Conservation (phyloP, 2,329 filamentous ascomycete species). For the Phoma sp. region DNA sequence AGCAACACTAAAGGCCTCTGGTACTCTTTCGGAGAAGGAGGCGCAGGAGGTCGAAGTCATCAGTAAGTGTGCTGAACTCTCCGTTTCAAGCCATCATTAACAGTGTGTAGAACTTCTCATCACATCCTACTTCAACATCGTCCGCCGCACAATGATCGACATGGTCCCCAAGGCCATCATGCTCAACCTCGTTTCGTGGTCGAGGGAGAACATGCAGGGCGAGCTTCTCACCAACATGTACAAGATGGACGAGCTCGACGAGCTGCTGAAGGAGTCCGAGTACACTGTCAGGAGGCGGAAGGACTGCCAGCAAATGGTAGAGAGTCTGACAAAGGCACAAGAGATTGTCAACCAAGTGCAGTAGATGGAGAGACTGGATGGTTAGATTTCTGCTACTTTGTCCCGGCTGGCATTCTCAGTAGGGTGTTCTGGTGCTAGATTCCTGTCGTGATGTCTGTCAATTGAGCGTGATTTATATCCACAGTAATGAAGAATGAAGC, state of each 20-base stretch:
- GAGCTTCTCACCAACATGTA: conserved; percentile 99
- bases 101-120: conserved; percentile 79
- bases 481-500: neutral
- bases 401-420: conserved; percentile 27
- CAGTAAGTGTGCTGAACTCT: conserved; percentile 66
- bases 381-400: conserved; percentile 21
- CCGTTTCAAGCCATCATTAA: conserved; percentile 22
- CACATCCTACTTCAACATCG: conserved; percentile 96
- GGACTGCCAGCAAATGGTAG: conserved; percentile 99
- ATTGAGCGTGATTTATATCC: conserved; percentile 19
- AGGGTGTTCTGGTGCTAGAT: conserved; percentile 30
- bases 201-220: conserved; percentile 98
- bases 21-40: conserved; percentile 91
- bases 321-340: conserved; percentile 84
- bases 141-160: conserved; percentile 97
- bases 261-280: conserved; percentile 96
- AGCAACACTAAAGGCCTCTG: conserved; percentile 89
- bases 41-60: conserved; percentile 97
- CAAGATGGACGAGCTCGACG: conserved; percentile 85
- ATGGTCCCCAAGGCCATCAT: conserved; percentile 99
- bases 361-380: conserved; percentile 25
- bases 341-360: conserved; percentile 88
- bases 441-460: conserved; percentile 20
- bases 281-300: conserved; percentile 94
- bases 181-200: conserved; percentile 93